Conservation (phyloP, 2,329 filamentous ascomycete genomes). For the Tolypocladium tropicale region DNA sequence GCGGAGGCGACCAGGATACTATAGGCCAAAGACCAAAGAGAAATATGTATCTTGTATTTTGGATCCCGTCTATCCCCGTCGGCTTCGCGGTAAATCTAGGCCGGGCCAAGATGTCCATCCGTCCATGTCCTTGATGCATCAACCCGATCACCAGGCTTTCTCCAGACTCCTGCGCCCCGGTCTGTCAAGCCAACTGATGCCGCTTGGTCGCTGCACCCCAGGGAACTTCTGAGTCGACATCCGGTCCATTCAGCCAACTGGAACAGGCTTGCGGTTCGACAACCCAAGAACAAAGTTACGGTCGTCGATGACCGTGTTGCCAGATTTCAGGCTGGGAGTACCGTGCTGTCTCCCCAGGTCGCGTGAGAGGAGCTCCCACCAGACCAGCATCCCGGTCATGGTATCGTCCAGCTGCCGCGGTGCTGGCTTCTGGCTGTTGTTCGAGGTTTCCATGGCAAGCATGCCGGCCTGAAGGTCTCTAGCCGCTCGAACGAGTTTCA, state of each 20-base stretch:
- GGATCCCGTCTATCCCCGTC: background rate
- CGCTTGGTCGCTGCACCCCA: background rate
- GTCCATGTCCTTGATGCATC: background rate
- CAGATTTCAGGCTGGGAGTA: conserved; percentile 21
- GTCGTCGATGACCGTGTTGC: conserved; percentile 28
- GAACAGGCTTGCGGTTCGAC: background rate
- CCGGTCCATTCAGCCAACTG: background rate
- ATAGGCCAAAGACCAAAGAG: background rate
- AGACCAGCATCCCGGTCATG: conserved; percentile 19
- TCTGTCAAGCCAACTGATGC: background rate
- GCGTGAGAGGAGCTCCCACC: conserved; percentile 25
- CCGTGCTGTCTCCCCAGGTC: conserved; percentile 27
- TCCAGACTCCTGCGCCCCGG: background rate
- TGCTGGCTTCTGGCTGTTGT: background rate
- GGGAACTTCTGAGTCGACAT: background rate
- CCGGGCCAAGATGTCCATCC: conserved; percentile 2
- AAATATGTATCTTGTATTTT: background rate
- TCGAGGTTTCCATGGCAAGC: background rate
- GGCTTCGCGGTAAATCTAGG: conserved; percentile 1
- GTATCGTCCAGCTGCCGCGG: conserved; percentile 4
- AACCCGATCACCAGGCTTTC: background rate
- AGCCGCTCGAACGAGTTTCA: background rate
- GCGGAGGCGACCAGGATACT: no score
- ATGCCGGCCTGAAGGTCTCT: background rate
- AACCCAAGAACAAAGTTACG: conserved; percentile 19